Percentiles rank a stretch among this genome's conserved stretches.
phyloP scores from a whole-genome alignment of 2,329 filamentous ascomycete species.

The Helotiales sp. region DNA sequence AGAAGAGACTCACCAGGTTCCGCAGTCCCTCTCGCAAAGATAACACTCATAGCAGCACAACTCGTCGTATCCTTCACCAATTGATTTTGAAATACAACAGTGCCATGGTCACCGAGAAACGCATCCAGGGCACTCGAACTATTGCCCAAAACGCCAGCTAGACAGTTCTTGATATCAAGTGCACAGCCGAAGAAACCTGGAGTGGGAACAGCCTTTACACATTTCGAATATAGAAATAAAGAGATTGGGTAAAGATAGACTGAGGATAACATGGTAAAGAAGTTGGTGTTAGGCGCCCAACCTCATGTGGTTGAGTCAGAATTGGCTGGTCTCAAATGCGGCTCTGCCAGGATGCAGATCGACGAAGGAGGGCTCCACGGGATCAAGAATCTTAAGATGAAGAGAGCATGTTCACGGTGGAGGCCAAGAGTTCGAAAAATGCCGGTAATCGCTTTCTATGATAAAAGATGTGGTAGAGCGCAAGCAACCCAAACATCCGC shows the following conservation, averaged over 20 bases:
- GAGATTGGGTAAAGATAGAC: no score
- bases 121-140: slow-evolving; percentile 7
- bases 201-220: neutral
- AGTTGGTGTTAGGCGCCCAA: no score
- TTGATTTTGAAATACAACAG: slow-evolving; percentile 21
- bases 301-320: neutral
- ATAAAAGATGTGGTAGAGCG: no score
- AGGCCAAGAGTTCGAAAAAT: neutral
- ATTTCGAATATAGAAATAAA: neutral
- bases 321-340: neutral
- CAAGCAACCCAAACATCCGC: neutral
- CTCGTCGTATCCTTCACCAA: slow-evolving; percentile 18
- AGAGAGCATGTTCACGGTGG: neutral
- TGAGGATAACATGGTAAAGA: no score
- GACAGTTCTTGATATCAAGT: neutral
- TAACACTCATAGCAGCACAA: slow-evolving; percentile 30
- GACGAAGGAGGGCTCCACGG: no score
- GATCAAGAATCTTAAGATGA: neutral
- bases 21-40: slow-evolving; percentile 29
- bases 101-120: slow-evolving; percentile 17
- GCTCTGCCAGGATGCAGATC: neutral
- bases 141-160: neutral
- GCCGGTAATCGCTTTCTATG: neutral
- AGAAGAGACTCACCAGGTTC: slow-evolving; percentile 26
- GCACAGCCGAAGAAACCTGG: neutral